Base-by-base conservation (phyloP, 2,329 filamentous ascomycete genomes). In the Rugonectria rugulosa region DNA sequence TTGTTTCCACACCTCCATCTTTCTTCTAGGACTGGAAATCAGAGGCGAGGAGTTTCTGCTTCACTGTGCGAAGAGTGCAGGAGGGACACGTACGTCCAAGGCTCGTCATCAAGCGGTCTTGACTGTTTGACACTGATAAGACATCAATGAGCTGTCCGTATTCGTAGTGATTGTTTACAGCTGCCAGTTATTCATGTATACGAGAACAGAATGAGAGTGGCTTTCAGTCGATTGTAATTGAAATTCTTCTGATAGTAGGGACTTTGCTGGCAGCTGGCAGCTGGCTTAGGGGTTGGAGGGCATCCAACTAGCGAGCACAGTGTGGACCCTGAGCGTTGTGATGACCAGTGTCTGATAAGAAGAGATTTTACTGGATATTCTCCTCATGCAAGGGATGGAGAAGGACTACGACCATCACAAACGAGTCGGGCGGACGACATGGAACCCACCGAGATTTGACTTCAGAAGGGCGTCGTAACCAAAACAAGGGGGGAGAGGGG, bases 1-100 rank as follows among this genome's bases (percentile, higher is more conserved):
- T 38, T 20, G 52, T 55, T 56, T 40, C 53, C 53, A 56, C 53
- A 56, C 53, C 53, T 56, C 53, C 53, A 56, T 50, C 53, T 51
- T 14, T 19, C n/a, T 10, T 43, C 20, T 29, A 37, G 14, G 19
- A 21, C 17, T 15, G 47, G 9, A 42, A 17, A 23, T n/a, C 20
- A 24, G 20, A 3, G 36, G 31, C 40, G 42, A 56, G 53, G n/a
- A n/a, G n/a, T n/a, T n/a, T n/a, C n/a, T n/a, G 26, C 27, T 50
- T 36, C 21, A 56, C 53, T 45, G 53, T 56, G 53, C 36, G 53
- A 44, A 27, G 26, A 34, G 24, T 29, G 26, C n/a, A n/a, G n/a
- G n/a, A n/a, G n/a, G n/a, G n/a, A n/a, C n/a, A n/a, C n/a, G n/a
- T n/a, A n/a, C n/a, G n/a, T n/a, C n/a, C n/a, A n/a, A n/a, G n/a